Evolutionary conservation across 192 early-diverging fungal species (phyloP), one percentile per base, ranked within the genome.

Genomic region (Coemansia furcata): DNA sequence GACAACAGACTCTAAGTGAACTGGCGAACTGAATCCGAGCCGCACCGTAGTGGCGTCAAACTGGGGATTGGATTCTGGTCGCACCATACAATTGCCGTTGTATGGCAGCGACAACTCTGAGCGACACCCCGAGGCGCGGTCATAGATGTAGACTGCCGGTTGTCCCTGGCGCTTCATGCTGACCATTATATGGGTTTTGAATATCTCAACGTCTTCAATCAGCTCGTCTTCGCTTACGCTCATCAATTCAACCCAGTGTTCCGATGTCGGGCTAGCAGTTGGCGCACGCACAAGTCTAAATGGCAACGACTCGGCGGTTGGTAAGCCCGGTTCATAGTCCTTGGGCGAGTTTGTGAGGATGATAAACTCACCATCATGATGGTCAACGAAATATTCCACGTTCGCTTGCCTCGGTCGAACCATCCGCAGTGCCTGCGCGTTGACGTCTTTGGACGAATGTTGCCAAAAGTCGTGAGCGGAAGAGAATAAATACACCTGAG

Each of bases 151-250:
- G 5, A 78, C 76, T 15, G 69, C 80, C 12, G 80, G 80, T 2
- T 38, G 32, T 2, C 80, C 76, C 23, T 72, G 72, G 5, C 80
- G 61, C 70, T 78, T 83, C 50, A 74, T 65, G 33, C 43, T 63
- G 29, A 83, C 62, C 67, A 78, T 68, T 21, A 83, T 74, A 46
- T 69, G 65, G 17, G 62, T 60, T 42, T 84, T 77, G 58, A 93
- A 91, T 33, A 93, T 81, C 63, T 93, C 91, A 2, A 93, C 87
- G 60, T 91, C 91, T 60, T 93, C 89, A 39, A 93, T 90, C 26
- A 82, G 85, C 62, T 91, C 89, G 14, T 80, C 85, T 2, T 81
- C 70, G 44, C 82, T 81, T 33, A 89, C 75, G 1, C 70, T 69
- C 67, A 91, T 78, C 38, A 90, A 54, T 38, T 89, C 86, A 6